Evolutionary conservation across 2,329 filamentous ascomycete species (phyloP).

Genomic region (Lecanicillium sp.): DNA sequence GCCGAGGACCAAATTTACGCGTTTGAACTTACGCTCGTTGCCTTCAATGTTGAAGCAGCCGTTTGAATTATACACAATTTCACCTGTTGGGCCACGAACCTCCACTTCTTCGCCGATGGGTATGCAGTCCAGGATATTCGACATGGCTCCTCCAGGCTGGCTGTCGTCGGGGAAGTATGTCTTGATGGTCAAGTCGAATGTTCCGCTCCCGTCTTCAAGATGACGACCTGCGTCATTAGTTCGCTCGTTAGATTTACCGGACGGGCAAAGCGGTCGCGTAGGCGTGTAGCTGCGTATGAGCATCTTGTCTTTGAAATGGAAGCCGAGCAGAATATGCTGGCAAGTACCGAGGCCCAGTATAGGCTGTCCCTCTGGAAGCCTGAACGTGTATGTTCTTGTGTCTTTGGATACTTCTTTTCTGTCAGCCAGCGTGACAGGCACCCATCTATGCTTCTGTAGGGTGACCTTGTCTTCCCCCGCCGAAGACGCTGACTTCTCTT

Average conservation of each 20-base stretch:
- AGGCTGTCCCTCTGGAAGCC: conserved; percentile 32
- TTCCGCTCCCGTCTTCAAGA: conserved; percentile 32
- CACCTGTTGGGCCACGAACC: conserved; percentile 44
- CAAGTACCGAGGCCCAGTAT: conserved; percentile 43
- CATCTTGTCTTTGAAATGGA: conserved; percentile 46
- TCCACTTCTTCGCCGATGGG: conserved; percentile 43
- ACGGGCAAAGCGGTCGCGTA: conserved; percentile 35
- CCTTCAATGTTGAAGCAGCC: conserved; percentile 40
- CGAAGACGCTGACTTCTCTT: conserved; percentile 16
- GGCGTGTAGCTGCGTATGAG: conserved; percentile 46
- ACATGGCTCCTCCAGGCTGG: conserved; percentile 48
- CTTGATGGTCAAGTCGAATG: conserved; percentile 44
- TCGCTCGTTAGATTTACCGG: not conserved
- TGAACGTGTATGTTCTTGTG: conserved; percentile 41
- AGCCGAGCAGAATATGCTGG: conserved; percentile 47
- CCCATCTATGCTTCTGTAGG: conserved; percentile 35
- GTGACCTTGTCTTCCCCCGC: conserved; percentile 26
- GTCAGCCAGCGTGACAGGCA: not conserved
- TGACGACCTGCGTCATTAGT: too few species aligned
- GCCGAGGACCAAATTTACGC: conserved; percentile 42
- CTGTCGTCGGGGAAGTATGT: conserved; percentile 42
- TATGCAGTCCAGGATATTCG: conserved; percentile 46
- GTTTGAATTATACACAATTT: conserved; percentile 42
- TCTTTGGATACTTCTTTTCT: conserved; percentile 32
- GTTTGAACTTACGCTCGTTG: conserved; percentile 34